Conservation (phyloP, 164 flowering plant species). For the Malania oleifera region DNA sequence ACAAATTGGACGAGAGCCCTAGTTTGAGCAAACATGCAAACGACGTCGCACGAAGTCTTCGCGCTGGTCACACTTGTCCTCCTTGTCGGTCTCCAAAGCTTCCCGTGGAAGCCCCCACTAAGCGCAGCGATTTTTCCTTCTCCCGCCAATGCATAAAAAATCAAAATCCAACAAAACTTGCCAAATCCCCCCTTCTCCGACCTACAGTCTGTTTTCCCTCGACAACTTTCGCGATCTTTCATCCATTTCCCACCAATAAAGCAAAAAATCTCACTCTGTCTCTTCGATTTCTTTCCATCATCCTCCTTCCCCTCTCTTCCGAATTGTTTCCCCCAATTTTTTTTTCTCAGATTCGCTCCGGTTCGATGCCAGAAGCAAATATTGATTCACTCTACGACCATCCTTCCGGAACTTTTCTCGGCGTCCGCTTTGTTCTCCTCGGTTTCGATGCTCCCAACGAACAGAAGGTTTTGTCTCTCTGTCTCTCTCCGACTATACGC, state of each 20-base stretch:
- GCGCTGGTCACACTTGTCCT: too few species aligned
- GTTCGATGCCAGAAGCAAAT: background rate
- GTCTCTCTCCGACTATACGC: too few species aligned
- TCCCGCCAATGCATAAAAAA: constrained; percentile 6
- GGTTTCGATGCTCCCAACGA: constrained; percentile 49
- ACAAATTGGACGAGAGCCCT: too few species aligned
- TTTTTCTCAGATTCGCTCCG: background rate
- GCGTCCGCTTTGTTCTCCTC: constrained; percentile 56
- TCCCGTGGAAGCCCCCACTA: too few species aligned
- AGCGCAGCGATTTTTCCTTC: constrained; percentile 5
- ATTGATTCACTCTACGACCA: background rate
- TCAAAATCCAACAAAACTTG: background rate
- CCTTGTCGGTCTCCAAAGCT: too few species aligned
- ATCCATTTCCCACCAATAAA: constrained; percentile 24
- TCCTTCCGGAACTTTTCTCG: constrained; percentile 29
- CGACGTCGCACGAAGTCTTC: too few species aligned
- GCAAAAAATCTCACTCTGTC: too few species aligned
- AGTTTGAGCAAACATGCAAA: too few species aligned
- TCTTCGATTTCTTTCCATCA: constrained; percentile 8
- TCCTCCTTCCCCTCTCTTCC: background rate
- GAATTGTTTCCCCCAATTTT: background rate
- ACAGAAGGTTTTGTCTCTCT: constrained; percentile 21
- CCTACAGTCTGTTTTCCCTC: too few species aligned
- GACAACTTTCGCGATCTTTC: too few species aligned
- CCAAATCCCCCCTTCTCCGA: background rate